Evolutionary conservation across 2,329 filamentous ascomycete species (phyloP).

Genomic region (Aspergillus jensenii): DNA sequence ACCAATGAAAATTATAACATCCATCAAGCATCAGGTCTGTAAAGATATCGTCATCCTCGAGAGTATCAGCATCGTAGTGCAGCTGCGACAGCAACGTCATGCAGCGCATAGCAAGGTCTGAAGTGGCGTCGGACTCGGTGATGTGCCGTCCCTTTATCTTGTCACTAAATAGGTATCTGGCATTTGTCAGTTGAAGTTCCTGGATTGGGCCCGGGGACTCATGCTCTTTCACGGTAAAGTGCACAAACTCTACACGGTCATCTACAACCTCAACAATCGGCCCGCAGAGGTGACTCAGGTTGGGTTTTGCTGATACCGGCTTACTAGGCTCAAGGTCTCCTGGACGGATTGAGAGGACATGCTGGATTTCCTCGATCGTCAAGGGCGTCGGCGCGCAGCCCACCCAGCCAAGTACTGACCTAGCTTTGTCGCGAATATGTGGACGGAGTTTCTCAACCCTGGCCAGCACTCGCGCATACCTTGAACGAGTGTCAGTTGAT

Average conservation of each 20-base stretch:
- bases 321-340: background rate
- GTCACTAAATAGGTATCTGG: background rate
- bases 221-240: conserved; percentile 48
- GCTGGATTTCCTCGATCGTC: conserved; percentile 18
- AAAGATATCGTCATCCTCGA: background rate
- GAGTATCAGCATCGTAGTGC: background rate
- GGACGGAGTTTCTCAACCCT: background rate
- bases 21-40: background rate
- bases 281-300: conserved; percentile 26
- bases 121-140: background rate
- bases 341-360: conserved; percentile 12
- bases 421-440: conserved; percentile 8
- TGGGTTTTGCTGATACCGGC: background rate
- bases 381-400: conserved; percentile 20
- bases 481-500: background rate
- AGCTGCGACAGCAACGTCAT: background rate
- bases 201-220: background rate
- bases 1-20: conserved; percentile 2
- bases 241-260: conserved; percentile 30
- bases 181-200: too few relatives aligned
- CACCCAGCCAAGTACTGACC: conserved; percentile 22
- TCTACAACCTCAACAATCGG: conserved; percentile 32
- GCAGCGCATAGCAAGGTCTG: conserved; percentile 4
- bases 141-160: background rate
- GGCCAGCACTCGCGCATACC: conserved; percentile 3